A percentile compares a stretch with the other conserved stretches of the same genome.
Conservation (phyloP, 768 basidiomycete species). For the Hysterangium stoloniferum region DNA sequence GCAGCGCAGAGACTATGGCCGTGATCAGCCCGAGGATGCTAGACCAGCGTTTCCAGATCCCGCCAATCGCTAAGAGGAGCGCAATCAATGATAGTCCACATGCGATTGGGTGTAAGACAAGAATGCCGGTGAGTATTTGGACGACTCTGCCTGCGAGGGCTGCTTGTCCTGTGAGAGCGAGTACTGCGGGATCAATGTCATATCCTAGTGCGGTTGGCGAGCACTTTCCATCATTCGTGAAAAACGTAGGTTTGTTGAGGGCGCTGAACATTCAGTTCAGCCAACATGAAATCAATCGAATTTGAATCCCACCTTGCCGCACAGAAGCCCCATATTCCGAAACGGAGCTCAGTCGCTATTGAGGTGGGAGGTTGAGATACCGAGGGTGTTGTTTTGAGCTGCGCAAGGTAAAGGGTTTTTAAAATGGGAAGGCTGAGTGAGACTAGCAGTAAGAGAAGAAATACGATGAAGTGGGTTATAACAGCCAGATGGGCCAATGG, state of each 20-base stretch:
- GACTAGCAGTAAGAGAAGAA: slow-evolving; percentile 69
- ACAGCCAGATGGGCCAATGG: slow-evolving; percentile 39
- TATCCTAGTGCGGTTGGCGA: slow-evolving; percentile 65
- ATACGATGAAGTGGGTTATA: slow-evolving; percentile 47
- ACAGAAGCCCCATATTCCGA: slow-evolving; percentile 84
- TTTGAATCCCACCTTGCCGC: slow-evolving; percentile 37
- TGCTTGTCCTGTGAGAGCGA: slow-evolving; percentile 36
- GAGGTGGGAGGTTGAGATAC: slow-evolving; percentile 33
- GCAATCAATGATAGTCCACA: slow-evolving; percentile 51
- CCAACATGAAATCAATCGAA: background rate
- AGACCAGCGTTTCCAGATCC: background rate
- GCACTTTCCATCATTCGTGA: slow-evolving; percentile 41
- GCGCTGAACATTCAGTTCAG: slow-evolving; percentile 17
- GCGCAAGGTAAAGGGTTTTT: slow-evolving; percentile 56
- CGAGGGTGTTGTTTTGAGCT: slow-evolving; percentile 31
- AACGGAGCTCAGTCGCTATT: slow-evolving; percentile 52
- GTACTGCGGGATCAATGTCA: slow-evolving; percentile 38
- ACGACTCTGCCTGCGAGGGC: slow-evolving; percentile 40
- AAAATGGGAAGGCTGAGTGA: slow-evolving; percentile 71
- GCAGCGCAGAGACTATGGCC: slow-evolving; percentile 47
- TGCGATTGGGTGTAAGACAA: slow-evolving; percentile 63
- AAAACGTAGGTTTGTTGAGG: slow-evolving; percentile 29
- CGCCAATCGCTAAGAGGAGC: slow-evolving; percentile 36
- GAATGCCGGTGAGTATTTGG: slow-evolving; percentile 36
- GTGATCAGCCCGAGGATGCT: slow-evolving; percentile 49